A percentile compares a stretch with the other conserved stretches of the same genome.
These are phyloP conservation scores for Carallia pectinifolia DNA, from an alignment of 345 rosid species.

Conservation along the genomic window DNA sequence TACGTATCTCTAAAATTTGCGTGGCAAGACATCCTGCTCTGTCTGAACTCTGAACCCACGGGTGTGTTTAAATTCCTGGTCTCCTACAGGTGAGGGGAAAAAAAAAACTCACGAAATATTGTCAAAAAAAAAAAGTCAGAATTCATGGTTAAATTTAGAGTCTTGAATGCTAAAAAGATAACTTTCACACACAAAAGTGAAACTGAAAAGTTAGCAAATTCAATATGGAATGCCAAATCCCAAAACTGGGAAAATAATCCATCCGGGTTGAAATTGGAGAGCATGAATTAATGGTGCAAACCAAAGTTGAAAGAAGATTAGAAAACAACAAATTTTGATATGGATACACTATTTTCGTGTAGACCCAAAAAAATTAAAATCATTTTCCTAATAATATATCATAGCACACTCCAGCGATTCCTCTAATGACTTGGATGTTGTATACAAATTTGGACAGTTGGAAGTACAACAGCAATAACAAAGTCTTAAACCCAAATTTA, in stretches of 20 bases:
- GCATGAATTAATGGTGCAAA: slow-evolving; percentile 17
- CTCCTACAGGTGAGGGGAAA: slow-evolving; percentile 62
- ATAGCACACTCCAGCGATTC: not conserved
- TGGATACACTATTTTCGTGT: not conserved
- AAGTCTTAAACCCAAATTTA: too few species aligned
- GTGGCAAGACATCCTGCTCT: slow-evolving; percentile 67
- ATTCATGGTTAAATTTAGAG: not conserved
- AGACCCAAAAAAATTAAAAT: not conserved
- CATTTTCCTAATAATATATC: not conserved
- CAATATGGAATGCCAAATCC: not conserved
- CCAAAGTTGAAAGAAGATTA: not conserved
- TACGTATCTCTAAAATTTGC: slow-evolving; percentile 77
- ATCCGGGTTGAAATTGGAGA: too few species aligned
- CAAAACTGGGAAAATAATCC: not conserved
- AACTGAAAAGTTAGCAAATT: not conserved
- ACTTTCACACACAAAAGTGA: not conserved
- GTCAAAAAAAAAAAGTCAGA: not conserved
- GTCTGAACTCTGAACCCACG: slow-evolving; percentile 57
- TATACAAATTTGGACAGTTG: not conserved
- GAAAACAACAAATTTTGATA: not conserved
- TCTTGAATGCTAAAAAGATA: not conserved
- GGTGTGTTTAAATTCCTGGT: slow-evolving; percentile 58
- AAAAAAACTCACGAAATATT: not conserved
- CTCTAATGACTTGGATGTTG: not conserved
- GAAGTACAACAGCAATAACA: not conserved